Conservation (phyloP, 768 basidiomycete genomes). For the Nevesoporus exiguus region DNA sequence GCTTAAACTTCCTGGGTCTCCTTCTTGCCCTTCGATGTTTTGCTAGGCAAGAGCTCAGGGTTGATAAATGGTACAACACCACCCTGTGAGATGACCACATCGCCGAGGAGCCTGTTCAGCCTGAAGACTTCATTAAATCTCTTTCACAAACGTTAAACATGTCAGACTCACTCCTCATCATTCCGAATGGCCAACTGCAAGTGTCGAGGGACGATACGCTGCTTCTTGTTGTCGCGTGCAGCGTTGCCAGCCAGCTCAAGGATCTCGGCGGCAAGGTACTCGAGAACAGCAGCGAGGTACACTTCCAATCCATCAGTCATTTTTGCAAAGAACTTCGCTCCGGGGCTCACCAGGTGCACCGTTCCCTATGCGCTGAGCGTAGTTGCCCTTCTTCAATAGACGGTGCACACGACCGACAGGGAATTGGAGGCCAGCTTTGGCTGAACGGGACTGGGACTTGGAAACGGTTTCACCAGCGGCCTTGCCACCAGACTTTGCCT, state of each 20-base stretch:
- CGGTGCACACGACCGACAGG: slow-evolving; percentile 64
- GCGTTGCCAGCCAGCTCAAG: slow-evolving; percentile 59
- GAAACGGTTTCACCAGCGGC: slow-evolving; percentile 36
- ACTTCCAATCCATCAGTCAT: slow-evolving; percentile 29
- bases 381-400: slow-evolving; percentile 57
- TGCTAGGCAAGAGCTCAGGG: slow-evolving; percentile 50
- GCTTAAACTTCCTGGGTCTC: slow-evolving; percentile 44
- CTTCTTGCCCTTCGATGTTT: slow-evolving; percentile 53
- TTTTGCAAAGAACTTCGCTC: fast-evolving
- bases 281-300: slow-evolving; percentile 59
- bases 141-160: not conserved
- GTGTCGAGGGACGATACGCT: slow-evolving; percentile 64
- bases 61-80: slow-evolving; percentile 55
- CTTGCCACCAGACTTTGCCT: slow-evolving; percentile 69
- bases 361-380: slow-evolving; percentile 53
- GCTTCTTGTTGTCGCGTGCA: slow-evolving; percentile 54
- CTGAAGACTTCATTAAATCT: slow-evolving; percentile 11
- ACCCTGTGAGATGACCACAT: slow-evolving; percentile 61
- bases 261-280: slow-evolving; percentile 61
- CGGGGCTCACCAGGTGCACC: slow-evolving; percentile 43
- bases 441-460: slow-evolving; percentile 38
- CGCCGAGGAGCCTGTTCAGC: slow-evolving; percentile 39
- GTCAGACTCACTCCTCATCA: slow-evolving; percentile 44
- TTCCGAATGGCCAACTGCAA: slow-evolving; percentile 64
- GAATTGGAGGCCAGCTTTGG: slow-evolving; percentile 42